phyloP scores from a whole-genome alignment of 306 rosid genomes.

The Casuarina cunninghamiana region DNA sequence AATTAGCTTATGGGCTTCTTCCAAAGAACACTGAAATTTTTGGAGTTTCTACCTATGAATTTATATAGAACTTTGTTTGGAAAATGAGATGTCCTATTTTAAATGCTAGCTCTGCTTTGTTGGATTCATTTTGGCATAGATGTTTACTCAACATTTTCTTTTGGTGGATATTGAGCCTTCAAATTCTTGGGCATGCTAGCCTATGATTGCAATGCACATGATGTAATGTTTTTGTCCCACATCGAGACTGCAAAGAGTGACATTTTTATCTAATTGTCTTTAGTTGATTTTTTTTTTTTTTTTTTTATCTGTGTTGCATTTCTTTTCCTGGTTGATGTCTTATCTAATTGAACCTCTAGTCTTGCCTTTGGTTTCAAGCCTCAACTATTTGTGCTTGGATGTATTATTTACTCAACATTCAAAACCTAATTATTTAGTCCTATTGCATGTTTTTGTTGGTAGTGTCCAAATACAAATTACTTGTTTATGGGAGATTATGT shows the following conservation, averaged over 20 bases:
- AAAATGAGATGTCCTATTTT: neutral
- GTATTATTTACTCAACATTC: slow-evolving; percentile 6
- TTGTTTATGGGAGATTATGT: slow-evolving; percentile 99
- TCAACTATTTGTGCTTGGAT: slow-evolving; percentile 1
- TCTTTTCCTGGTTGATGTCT: neutral
- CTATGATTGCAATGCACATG: neutral
- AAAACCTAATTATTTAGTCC: slow-evolving; percentile 22
- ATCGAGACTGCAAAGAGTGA: neutral
- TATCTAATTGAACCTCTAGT: neutral
- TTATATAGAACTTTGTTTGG: neutral
- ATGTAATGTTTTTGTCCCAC: neutral
- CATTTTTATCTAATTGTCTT: neutral
- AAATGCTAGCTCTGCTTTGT: neutral
- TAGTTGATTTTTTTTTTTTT: no score
- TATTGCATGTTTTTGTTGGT: slow-evolving; percentile 38
- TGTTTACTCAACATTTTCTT: neutral
- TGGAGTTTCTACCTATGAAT: neutral
- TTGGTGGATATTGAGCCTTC: neutral
- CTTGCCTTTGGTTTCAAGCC: neutral
- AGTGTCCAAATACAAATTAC: slow-evolving; percentile 99
- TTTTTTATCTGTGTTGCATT: neutral
- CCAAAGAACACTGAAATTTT: neutral
- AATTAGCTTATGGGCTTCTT: neutral
- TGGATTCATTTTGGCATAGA: neutral
- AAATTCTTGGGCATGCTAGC: neutral